These are phyloP conservation scores for Closterium sp. DNA, from an alignment of 139 green algal genomes.

Conservation along the genomic window DNA sequence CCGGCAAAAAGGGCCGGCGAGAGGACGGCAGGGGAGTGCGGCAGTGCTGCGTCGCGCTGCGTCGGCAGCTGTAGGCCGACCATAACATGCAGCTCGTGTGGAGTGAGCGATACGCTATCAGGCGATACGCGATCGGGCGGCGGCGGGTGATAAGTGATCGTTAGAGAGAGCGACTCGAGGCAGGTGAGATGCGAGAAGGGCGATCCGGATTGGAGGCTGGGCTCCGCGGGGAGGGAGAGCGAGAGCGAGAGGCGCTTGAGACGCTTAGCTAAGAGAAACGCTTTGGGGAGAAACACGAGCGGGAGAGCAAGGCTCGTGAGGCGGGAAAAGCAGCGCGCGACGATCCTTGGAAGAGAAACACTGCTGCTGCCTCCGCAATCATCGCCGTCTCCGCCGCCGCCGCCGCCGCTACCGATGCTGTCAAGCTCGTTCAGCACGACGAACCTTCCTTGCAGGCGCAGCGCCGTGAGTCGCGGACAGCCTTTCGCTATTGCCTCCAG, in stretches of 20 bases:
- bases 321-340: not conserved
- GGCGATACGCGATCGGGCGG: not conserved
- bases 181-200: not conserved
- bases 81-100: not conserved
- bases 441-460: not conserved
- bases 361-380: not conserved
- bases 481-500: not conserved
- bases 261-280: not conserved
- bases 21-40: not conserved
- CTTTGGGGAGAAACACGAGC: not conserved
- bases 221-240: not conserved
- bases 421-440: not conserved
- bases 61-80: not conserved
- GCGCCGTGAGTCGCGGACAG: not conserved
- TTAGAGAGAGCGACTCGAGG: not conserved
- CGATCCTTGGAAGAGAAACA: not conserved
- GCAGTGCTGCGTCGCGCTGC: no score
- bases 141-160: not conserved
- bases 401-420: not conserved
- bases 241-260: not conserved
- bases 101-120: not conserved
- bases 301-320: not conserved
- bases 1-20: not conserved
- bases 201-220: not conserved
- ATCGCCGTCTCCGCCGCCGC: no score